These are phyloP conservation scores for Pseudocercospora ulei DNA, from an alignment of 2,329 filamentous ascomycete genomes.

Conservation along the genomic window DNA sequence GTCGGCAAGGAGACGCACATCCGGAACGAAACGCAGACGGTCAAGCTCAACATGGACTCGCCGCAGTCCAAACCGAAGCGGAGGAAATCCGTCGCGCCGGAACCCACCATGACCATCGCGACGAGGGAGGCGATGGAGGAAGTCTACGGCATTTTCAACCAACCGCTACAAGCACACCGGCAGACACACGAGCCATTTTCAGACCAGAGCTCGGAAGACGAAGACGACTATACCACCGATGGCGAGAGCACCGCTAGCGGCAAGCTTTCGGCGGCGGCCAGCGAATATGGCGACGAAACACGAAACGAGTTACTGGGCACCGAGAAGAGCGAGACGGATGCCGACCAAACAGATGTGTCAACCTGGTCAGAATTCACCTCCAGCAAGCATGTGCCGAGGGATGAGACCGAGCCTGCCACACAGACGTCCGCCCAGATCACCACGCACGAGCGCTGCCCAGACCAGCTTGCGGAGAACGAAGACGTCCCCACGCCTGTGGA, in stretches of 20 bases:
- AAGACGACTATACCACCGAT: constrained; percentile 46
- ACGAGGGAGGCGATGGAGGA: constrained; percentile 92
- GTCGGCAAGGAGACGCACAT: constrained; percentile 64
- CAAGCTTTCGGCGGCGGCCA: constrained; percentile 53
- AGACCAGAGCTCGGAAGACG: constrained; percentile 44
- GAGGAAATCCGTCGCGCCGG: constrained; percentile 61
- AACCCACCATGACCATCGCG: constrained; percentile 97
- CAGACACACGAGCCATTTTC: constrained; percentile 49
- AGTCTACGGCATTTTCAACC: constrained; percentile 94
- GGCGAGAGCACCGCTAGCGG: constrained; percentile 72
- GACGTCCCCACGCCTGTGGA: constrained; percentile 41
- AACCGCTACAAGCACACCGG: constrained; percentile 54
- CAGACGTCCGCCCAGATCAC: constrained; percentile 27
- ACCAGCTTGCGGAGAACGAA: constrained; percentile 31
- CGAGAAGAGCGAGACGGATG: constrained; percentile 29
- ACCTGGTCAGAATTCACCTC: constrained; percentile 85
- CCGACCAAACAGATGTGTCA: constrained; percentile 46
- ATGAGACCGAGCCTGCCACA: constrained; percentile 35
- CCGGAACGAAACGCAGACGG: constrained; percentile 75
- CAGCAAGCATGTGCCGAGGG: constrained; percentile 56
- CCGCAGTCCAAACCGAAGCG: constrained; percentile 77
- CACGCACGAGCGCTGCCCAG: constrained; percentile 34
- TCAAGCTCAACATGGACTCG: constrained; percentile 88
- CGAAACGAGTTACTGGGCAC: constrained; percentile 44
- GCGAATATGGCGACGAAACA: constrained; percentile 57